These are phyloP conservation scores for Ramalina intermedia DNA, from an alignment of 495 filamentous ascomycete species.

Conservation along the genomic window DNA sequence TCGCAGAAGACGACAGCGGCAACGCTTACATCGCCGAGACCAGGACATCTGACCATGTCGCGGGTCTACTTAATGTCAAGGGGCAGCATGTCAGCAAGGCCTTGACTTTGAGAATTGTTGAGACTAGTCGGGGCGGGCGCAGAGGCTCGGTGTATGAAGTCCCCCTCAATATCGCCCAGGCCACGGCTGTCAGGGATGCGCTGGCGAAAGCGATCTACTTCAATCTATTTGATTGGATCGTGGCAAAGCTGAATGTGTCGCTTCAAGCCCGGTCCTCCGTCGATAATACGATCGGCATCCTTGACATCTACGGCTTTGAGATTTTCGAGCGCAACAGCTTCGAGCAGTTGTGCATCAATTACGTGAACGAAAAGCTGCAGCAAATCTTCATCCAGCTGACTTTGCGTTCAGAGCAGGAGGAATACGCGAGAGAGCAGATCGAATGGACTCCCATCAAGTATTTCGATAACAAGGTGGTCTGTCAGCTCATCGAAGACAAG, in stretches of 20 bases:
- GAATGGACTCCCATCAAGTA: slow-evolving; percentile 99
- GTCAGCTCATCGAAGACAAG: slow-evolving; percentile 88
- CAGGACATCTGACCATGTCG: too few species aligned
- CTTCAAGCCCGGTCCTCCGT: background rate
- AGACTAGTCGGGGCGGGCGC: slow-evolving; percentile 73
- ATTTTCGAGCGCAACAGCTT: slow-evolving; percentile 99
- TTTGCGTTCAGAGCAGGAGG: slow-evolving; percentile 91
- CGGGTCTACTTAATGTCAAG: too few species aligned
- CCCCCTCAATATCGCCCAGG: slow-evolving; percentile 79
- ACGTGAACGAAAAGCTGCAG: slow-evolving; percentile 98
- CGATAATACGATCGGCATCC: slow-evolving; percentile 7
- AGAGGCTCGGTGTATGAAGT: slow-evolving; percentile 78
- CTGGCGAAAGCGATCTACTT: slow-evolving; percentile 90
- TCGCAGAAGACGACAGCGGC: slow-evolving; percentile 74
- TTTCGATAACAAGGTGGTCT: slow-evolving; percentile 99
- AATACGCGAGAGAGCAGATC: slow-evolving; percentile 93
- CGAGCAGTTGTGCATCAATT: slow-evolving; percentile 99
- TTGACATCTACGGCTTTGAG: slow-evolving; percentile 99
- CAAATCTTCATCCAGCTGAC: slow-evolving; percentile 99
- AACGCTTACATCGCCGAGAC: slow-evolving; percentile 53
- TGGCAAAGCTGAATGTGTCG: slow-evolving; percentile 38
- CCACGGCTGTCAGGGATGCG: slow-evolving; percentile 84
- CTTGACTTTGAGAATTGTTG: slow-evolving; percentile 76
- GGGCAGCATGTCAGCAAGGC: slow-evolving; percentile 68
- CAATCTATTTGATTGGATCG: slow-evolving; percentile 99